These are phyloP conservation scores for Penicillium tannophilum DNA, from an alignment of 495 filamentous ascomycete species.

Conservation along the genomic window DNA sequence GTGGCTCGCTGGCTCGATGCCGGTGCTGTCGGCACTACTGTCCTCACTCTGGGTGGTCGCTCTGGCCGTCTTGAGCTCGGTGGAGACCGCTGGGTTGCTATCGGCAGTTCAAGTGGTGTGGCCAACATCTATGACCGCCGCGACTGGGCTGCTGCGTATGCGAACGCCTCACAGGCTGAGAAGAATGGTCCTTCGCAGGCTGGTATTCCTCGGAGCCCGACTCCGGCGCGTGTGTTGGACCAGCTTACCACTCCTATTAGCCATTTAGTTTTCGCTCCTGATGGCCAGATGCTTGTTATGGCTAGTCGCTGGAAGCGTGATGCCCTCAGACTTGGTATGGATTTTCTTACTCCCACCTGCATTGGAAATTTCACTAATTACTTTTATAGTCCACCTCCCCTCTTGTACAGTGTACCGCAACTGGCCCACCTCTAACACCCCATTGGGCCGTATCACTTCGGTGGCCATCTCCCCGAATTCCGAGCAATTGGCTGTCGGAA, in stretches of 20 bases:
- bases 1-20: slow-evolving; percentile 87
- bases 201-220: slow-evolving; percentile 63
- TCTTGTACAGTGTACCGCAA: slow-evolving; percentile 92
- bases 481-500: slow-evolving; percentile 77
- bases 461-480: slow-evolving; percentile 74
- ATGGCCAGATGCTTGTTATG: slow-evolving; percentile 86
- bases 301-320: slow-evolving; percentile 84
- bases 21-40: slow-evolving; percentile 82
- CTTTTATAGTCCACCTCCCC: slow-evolving; percentile 72
- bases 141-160: slow-evolving; percentile 50
- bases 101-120: slow-evolving; percentile 82
- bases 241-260: slow-evolving; percentile 84
- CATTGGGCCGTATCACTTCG: slow-evolving; percentile 79
- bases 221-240: slow-evolving; percentile 71
- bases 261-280: slow-evolving; percentile 75
- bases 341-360: neutral
- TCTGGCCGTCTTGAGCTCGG: slow-evolving; percentile 62
- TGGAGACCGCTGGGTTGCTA: slow-evolving; percentile 83
- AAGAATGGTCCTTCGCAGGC: slow-evolving; percentile 38
- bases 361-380: neutral
- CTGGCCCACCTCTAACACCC: slow-evolving; percentile 91
- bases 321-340: slow-evolving; percentile 69
- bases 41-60: slow-evolving; percentile 72
- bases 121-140: slow-evolving; percentile 91
- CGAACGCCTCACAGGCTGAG: slow-evolving; percentile 30